These are phyloP conservation scores for Pseudogymnoascus sp. DNA, from an alignment of 2,329 filamentous ascomycete genomes.

Conservation along the genomic window DNA sequence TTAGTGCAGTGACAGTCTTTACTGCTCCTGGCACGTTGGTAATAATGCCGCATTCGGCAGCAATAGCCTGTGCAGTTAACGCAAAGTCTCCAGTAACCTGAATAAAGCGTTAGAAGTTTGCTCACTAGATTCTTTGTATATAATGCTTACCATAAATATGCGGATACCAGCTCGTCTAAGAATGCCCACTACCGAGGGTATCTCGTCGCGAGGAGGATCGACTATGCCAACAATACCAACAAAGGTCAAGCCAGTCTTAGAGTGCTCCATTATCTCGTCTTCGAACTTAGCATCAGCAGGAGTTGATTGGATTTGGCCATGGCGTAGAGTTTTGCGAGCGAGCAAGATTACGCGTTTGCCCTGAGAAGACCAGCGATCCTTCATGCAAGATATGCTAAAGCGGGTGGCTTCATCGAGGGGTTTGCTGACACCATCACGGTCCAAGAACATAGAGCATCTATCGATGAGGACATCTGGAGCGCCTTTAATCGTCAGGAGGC, in stretches of 20 bases:
- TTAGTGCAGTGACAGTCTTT: slow-evolving; percentile 41
- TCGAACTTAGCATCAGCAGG: slow-evolving; percentile 45
- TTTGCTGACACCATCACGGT: slow-evolving; percentile 44
- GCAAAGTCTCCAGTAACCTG: slow-evolving; percentile 69
- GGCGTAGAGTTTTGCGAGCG: slow-evolving; percentile 49
- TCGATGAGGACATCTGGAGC: slow-evolving; percentile 65
- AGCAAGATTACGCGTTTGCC: slow-evolving; percentile 61
- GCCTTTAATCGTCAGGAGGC: slow-evolving; percentile 65
- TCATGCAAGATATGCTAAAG: slow-evolving; percentile 46
- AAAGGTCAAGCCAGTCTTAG: slow-evolving; percentile 40
- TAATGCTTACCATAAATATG: slow-evolving; percentile 59
- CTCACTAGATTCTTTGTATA: not conserved
- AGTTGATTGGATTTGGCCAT: slow-evolving; percentile 30
- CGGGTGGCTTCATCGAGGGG: slow-evolving; percentile 39
- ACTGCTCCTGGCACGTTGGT: slow-evolving; percentile 41
- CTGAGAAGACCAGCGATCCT: slow-evolving; percentile 60
- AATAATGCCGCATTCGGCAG: slow-evolving; percentile 63
- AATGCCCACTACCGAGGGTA: slow-evolving; percentile 49
- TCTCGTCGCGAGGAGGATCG: slow-evolving; percentile 52
- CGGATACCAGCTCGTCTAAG: slow-evolving; percentile 62
- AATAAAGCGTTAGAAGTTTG: slow-evolving; percentile 5
- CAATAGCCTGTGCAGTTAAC: slow-evolving; percentile 65
- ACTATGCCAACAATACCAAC: slow-evolving; percentile 51
- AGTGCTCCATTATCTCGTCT: slow-evolving; percentile 46
- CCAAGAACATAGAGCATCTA: slow-evolving; percentile 50